Percentiles rank a stretch among this genome's conserved stretches.
phyloP scores from a whole-genome alignment of 2,329 filamentous ascomycete species.

The Fusarium algeriense region DNA sequence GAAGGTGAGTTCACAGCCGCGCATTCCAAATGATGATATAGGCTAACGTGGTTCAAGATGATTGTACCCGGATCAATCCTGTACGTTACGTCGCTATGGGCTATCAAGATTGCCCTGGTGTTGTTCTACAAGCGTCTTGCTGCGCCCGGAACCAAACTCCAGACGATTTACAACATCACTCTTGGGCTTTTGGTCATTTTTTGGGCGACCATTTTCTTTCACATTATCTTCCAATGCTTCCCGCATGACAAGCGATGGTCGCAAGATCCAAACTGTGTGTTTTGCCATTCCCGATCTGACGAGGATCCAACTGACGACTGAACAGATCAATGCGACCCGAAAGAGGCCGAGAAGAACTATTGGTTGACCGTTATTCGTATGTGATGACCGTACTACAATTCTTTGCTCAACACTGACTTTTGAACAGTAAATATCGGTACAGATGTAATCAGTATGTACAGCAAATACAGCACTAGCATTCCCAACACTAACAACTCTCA shows the following conservation, averaged over 20 bases:
- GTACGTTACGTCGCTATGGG: conserved; percentile 56
- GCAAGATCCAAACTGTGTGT: conserved; percentile 43
- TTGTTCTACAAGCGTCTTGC: conserved; percentile 57
- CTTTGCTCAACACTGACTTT: not conserved
- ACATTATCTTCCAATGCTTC: conserved; percentile 56
- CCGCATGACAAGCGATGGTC: conserved; percentile 52
- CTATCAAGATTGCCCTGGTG: conserved; percentile 56
- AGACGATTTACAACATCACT: conserved; percentile 54
- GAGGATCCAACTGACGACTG: not conserved
- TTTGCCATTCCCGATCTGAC: rapidly evolving
- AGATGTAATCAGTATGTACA: conserved; percentile 39
- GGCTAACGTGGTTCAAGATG: conserved; percentile 44
- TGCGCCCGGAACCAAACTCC: conserved; percentile 51
- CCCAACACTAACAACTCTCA: conserved; percentile 18
- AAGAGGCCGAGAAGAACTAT: conserved; percentile 36
- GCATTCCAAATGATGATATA: rapidly evolving
- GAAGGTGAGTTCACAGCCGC: conserved; percentile 20
- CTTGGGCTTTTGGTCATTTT: conserved; percentile 49
- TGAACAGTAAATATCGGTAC: conserved; percentile 38
- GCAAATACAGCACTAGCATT: not conserved
- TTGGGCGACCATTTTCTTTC: conserved; percentile 53
- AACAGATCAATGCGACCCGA: conserved; percentile 37
- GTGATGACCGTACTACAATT: rapidly evolving
- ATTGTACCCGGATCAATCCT: conserved; percentile 56
- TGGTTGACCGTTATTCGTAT: conserved; percentile 43